Evolutionary conservation across 1,284 basidiomycete genomes (phyloP).

Genomic region (Sanghuangporus weigelae): DNA sequence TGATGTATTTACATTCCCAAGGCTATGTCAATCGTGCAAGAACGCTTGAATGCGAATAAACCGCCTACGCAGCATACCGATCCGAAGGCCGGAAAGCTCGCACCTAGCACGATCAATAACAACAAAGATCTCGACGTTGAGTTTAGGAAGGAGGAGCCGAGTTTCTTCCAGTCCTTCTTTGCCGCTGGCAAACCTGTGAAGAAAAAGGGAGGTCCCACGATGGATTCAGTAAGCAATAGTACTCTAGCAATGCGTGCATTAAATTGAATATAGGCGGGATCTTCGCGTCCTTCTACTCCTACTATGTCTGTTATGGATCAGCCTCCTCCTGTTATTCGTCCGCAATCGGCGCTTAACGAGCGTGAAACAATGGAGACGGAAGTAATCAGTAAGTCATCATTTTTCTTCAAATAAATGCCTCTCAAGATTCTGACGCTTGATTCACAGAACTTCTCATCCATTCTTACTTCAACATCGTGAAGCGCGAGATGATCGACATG

Average conservation of each 20-base stretch:
- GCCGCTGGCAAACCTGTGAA: slow-evolving; percentile 46
- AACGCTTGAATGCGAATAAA: slow-evolving; percentile 79
- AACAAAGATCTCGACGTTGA: slow-evolving; percentile 93
- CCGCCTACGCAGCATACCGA: slow-evolving; percentile 57
- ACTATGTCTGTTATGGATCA: slow-evolving; percentile 22
- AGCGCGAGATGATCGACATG: slow-evolving; percentile 99
- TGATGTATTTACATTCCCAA: slow-evolving; percentile 25
- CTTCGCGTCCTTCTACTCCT: slow-evolving; percentile 13
- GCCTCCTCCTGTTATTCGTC: slow-evolving; percentile 88
- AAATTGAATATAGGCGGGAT: slow-evolving; percentile 9
- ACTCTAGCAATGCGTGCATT: slow-evolving; percentile 2
- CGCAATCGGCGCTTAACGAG: slow-evolving; percentile 90
- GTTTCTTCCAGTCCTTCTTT: slow-evolving; percentile 98
- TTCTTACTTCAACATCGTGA: slow-evolving; percentile 96
- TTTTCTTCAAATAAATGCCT: slow-evolving; percentile 4
- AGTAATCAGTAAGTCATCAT: slow-evolving; percentile 83
- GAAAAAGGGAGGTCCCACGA: slow-evolving; percentile 73
- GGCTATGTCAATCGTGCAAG: slow-evolving; percentile 89
- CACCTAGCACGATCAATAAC: slow-evolving; percentile 74
- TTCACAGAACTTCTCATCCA: slow-evolving; percentile 78
- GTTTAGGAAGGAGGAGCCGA: slow-evolving; percentile 79
- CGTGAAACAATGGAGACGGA: slow-evolving; percentile 98
- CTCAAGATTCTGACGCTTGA: neutral
- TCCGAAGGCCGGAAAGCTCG: slow-evolving; percentile 63
- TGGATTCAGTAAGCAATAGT: slow-evolving; percentile 66